Percentiles rank a stretch among this genome's conserved stretches.
Conservation (phyloP, 345 rosid species). For the Salix udensis region DNA sequence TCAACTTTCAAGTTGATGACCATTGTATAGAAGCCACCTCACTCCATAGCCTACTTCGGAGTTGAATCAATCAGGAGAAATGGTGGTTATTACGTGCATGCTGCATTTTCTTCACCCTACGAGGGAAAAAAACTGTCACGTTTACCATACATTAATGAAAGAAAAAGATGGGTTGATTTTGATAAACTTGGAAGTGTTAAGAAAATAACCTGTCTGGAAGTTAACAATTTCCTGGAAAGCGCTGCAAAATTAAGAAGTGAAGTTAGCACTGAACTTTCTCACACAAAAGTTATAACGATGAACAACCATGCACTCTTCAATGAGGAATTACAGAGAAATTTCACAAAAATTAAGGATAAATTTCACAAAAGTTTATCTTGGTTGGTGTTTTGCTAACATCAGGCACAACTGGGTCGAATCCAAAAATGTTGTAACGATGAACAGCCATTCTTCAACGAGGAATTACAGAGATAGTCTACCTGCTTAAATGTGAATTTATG, state of each 20-base stretch:
- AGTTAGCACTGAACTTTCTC: not conserved
- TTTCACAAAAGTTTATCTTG: too few relatives aligned
- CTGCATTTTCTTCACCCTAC: not conserved
- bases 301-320: too few relatives aligned
- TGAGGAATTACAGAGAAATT: too few relatives aligned
- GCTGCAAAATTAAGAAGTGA: not conserved
- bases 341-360: too few relatives aligned
- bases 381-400: too few relatives aligned
- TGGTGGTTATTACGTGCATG: not conserved
- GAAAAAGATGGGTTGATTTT: not conserved
- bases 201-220: not conserved
- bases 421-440: not conserved
- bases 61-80: not conserved
- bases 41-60: not conserved
- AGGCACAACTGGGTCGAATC: not conserved
- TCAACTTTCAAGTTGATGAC: not conserved
- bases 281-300: not conserved
- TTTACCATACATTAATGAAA: not conserved
- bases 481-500: not conserved
- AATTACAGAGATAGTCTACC: not conserved
- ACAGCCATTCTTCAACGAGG: not conserved
- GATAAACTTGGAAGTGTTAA: not conserved
- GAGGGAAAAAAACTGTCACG: not conserved
- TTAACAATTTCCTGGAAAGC: not conserved
- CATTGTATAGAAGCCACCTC: not conserved